Evolutionary conservation across 345 rosid genomes (phyloP), one percentile per base, ranked within the genome.

Genomic region (Linum lewisii): DNA sequence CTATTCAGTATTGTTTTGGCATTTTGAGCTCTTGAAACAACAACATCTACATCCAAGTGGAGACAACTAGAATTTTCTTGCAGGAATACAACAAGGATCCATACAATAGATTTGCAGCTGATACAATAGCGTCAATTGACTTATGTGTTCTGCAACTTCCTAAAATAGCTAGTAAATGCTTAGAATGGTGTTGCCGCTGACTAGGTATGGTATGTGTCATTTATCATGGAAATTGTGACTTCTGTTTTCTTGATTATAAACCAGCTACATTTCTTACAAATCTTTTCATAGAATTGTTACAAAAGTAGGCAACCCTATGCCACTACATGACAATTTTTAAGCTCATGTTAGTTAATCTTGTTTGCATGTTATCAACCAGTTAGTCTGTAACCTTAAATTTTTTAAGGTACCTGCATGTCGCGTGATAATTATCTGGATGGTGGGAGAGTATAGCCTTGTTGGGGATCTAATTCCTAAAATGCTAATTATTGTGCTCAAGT

Each of bases 61-160:
- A 14, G 8, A 52, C 22, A 0, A 52, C 15, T 52, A 52, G 15
- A 20, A 20, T 24, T 38, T 54, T 64, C 61, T 75, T 66, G 54
- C 63, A 93, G 99, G 97, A 93, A 77, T 89, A 93, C 76, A 74
- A 85, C 34, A 81, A 81, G 75, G 94, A 87, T 77, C 94, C 95
- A 63, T 92, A 89, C 79, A 74, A 92, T 79, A 81, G 73, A 72
- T 84, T 93, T 77, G 91, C 99, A 63, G 95, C 94, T 7, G 92
- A 81, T 63, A 73, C 97, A 66, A 76, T 89, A 73, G 82, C 89
- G 70, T 94, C 90, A 13, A 82, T 87, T 68, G 99, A 97, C 75
- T 72, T 82, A 63, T 89, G 95, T 65, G 92, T 87, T 19, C 80
- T 70, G 71, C 68, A 76, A 66, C 81, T 88, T 73, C 88, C 88